Percentiles rank a stretch among this genome's conserved stretches.
These are phyloP conservation scores for Neofusicoccum laricinum DNA, from an alignment of 2,329 filamentous ascomycete species.

Conservation along the genomic window DNA sequence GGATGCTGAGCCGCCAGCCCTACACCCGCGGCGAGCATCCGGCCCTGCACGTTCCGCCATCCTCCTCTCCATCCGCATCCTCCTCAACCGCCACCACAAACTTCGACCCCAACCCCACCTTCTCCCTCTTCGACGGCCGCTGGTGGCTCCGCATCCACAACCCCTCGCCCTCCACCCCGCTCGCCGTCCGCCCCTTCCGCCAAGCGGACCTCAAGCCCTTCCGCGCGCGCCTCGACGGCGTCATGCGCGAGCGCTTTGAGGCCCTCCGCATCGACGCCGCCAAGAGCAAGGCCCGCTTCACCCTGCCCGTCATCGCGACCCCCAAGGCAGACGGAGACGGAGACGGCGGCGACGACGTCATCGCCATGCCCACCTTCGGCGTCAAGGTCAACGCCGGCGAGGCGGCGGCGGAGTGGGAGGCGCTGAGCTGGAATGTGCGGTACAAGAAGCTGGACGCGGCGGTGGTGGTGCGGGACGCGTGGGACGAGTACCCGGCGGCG, in stretches of 20 bases:
- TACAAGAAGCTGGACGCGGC: constrained; percentile 27
- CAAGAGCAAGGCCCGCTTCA: constrained; percentile 10
- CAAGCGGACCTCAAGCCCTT: constrained; percentile 20
- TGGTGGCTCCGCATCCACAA: constrained; percentile 54
- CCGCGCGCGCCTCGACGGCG: neutral
- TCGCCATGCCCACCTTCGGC: constrained; percentile 31
- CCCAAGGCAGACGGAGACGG: constrained; percentile 1
- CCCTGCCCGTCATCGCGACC: constrained; percentile 18
- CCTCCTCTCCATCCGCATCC: neutral
- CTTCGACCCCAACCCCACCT: constrained; percentile 20
- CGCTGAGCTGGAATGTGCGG: constrained; percentile 22
- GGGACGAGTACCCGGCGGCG: constrained; percentile 6
- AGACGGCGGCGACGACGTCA: constrained; percentile 17
- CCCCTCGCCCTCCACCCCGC: constrained; percentile 19
- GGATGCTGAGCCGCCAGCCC: constrained; percentile 16
- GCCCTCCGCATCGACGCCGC: constrained; percentile 14
- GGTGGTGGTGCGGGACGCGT: constrained; percentile 5
- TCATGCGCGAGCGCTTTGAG: constrained; percentile 15
- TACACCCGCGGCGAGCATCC: constrained; percentile 5
- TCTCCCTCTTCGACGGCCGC: constrained; percentile 53
- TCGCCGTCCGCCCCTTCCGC: constrained; percentile 39
- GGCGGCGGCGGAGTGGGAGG: constrained; percentile 15
- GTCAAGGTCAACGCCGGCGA: constrained; percentile 19
- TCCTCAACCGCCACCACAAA: neutral
- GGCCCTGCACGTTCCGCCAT: neutral